phyloP scores from a whole-genome alignment of 208 protist species.

The Wallacemonas sp. region DNA sequence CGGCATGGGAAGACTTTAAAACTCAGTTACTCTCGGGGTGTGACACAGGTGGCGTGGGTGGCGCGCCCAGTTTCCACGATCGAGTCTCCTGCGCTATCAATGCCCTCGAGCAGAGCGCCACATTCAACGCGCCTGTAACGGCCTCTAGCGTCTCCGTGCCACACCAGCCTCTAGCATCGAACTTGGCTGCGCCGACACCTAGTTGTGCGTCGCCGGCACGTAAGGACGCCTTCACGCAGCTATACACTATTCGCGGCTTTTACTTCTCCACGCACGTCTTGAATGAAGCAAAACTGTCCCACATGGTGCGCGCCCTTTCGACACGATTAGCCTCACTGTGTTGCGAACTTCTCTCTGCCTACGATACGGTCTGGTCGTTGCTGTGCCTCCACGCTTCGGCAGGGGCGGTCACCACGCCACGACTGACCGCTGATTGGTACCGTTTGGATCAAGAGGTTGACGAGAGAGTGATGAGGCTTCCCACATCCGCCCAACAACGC shows the following conservation, averaged over 20 bases:
- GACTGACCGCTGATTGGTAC: background rate
- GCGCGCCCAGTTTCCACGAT: background rate
- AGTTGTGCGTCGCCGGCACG: too few species aligned
- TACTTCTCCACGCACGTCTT: constrained; percentile 46
- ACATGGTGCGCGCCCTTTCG: constrained; percentile 6
- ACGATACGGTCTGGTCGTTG: constrained; percentile 4
- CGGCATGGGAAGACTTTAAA: constrained; percentile 1
- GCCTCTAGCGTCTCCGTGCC: too few species aligned
- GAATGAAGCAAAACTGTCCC: constrained; percentile 13
- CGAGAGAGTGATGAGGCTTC: background rate
- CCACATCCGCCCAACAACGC: background rate
- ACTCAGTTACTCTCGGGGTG: background rate
- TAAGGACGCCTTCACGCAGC: constrained; percentile 30
- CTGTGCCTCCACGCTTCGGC: background rate
- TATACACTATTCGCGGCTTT: constrained; percentile 32
- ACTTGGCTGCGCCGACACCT: background rate
- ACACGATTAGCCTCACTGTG: constrained; percentile 11
- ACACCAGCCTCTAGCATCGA: background rate
- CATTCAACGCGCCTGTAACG: too few species aligned
- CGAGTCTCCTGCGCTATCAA: background rate
- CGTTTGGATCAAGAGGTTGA: background rate
- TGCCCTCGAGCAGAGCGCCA: too few species aligned
- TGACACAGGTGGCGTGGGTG: background rate
- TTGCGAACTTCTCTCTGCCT: constrained; percentile 2
- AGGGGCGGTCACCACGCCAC: background rate